Conservation (phyloP, 176 grass and related monocot species). For the Oryza glaberrima region DNA sequence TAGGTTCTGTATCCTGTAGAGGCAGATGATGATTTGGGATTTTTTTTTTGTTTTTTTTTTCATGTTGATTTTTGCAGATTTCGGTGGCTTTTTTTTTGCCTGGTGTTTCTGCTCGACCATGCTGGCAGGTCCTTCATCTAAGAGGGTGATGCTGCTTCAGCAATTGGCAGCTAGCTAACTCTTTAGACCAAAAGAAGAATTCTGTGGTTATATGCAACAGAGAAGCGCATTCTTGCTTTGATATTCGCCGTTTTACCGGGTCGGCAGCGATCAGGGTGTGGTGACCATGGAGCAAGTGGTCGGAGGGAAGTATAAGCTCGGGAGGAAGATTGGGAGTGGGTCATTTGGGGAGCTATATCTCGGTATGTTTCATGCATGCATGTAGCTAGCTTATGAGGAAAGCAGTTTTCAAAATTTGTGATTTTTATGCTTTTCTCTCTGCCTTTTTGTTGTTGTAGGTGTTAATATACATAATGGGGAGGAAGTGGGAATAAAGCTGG, state of each 20-base stretch:
- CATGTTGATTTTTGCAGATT: background rate
- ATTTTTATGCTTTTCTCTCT: conserved; percentile 30
- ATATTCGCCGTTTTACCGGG: too few relatives aligned
- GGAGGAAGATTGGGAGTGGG: conserved; percentile 84
- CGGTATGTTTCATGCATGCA: conserved; percentile 44
- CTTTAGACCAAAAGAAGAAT: background rate
- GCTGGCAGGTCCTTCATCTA: background rate
- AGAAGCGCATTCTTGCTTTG: background rate
- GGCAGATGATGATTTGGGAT: too few relatives aligned
- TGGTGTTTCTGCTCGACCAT: background rate
- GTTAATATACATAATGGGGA: conserved; percentile 81
- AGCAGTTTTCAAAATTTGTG: background rate
- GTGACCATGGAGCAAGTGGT: conserved; percentile 74
- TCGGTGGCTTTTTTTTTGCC: background rate
- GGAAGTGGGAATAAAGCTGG: conserved; percentile 88
- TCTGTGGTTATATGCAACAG: background rate
- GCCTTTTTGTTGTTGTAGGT: conserved; percentile 38
- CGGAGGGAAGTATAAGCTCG: conserved; percentile 81
- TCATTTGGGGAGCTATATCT: conserved; percentile 87
- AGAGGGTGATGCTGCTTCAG: conserved; percentile 4
- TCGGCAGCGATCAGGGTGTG: too few relatives aligned
- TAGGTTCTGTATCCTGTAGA: too few relatives aligned
- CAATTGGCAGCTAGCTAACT: background rate
- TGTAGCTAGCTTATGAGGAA: background rate
- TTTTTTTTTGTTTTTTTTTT: too few relatives aligned